Conservation (phyloP, 2,329 filamentous ascomycete species). For the Cyphellophora europaea region DNA sequence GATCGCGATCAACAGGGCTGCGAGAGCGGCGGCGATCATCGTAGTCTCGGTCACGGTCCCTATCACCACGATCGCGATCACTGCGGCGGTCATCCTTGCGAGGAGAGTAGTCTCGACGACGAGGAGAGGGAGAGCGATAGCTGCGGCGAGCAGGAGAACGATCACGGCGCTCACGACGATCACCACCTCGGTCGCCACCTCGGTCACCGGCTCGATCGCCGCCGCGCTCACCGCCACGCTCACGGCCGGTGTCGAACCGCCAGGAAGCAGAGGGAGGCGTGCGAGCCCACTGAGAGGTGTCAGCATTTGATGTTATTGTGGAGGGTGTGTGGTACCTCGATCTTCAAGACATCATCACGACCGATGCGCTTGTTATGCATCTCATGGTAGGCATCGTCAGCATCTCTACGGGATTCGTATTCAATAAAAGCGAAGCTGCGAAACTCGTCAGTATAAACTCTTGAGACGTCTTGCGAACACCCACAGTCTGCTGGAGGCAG, state of each 20-base stretch:
- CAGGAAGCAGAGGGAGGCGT: conserved; percentile 96
- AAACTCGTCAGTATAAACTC: conserved; percentile 28
- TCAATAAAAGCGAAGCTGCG: conserved; percentile 91
- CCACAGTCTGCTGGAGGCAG: conserved; percentile 89
- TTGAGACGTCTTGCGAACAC: conserved; percentile 33
- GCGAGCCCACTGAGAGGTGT: conserved; percentile 70
- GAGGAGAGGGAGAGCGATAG: conserved; percentile 52
- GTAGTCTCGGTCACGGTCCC: conserved; percentile 39
- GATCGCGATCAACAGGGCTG: conserved; percentile 55
- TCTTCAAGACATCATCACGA: conserved; percentile 91
- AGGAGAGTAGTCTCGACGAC: conserved; percentile 66
- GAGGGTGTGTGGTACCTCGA: conserved; percentile 59
- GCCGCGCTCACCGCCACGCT: conserved; percentile 33
- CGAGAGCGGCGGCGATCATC: conserved; percentile 57
- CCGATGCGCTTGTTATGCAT: conserved; percentile 99
- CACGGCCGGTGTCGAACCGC: conserved; percentile 90
- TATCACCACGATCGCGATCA: conserved; percentile 66
- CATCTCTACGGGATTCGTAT: conserved; percentile 96
- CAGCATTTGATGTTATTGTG: conserved; percentile 1
- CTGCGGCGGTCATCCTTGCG: conserved; percentile 71
- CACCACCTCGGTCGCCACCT: conserved; percentile 16
- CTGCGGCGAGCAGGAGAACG: conserved; percentile 71
- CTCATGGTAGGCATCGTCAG: conserved; percentile 97
- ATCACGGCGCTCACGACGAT: conserved; percentile 49
- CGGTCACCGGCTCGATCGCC: conserved; percentile 37